Conservation (phyloP, 2,329 filamentous ascomycete species). For the Diaporthe sp. region DNA sequence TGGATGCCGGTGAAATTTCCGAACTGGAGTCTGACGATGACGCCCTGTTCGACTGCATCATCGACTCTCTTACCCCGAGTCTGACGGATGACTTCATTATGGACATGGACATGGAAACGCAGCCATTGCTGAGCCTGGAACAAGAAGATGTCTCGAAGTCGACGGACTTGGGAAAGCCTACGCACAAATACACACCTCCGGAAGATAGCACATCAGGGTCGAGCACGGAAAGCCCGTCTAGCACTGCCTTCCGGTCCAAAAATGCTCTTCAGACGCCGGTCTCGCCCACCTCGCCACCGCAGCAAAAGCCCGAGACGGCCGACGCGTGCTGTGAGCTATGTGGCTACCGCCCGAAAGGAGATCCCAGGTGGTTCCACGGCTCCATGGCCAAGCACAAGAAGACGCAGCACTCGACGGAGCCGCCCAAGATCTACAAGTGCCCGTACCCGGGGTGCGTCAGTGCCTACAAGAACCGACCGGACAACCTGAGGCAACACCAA, state of each 20-base stretch:
- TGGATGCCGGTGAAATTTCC: constrained; percentile 31
- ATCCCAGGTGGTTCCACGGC: constrained; percentile 71
- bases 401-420: constrained; percentile 64
- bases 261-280: constrained; percentile 11
- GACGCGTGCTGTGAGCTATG: constrained; percentile 65
- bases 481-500: constrained; percentile 70
- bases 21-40: constrained; percentile 34
- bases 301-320: constrained; percentile 56
- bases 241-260: constrained; percentile 11
- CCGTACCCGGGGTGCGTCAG: constrained; percentile 67
- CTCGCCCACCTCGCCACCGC: constrained; percentile 34
- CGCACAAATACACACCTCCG: constrained; percentile 14
- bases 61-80: constrained; percentile 39
- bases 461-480: constrained; percentile 68
- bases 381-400: constrained; percentile 73
- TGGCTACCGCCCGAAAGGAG: constrained; percentile 68
- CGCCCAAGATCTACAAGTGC: constrained; percentile 67
- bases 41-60: constrained; percentile 21
- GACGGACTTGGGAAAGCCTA: constrained; percentile 17
- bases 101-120: constrained; percentile 30
- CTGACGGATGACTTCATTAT: constrained; percentile 33
- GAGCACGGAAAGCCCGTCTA: constrained; percentile 15
- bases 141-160: too few species aligned
- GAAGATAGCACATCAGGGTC: constrained; percentile 9
- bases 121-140: constrained; percentile 27